Conservation (phyloP, 768 basidiomycete genomes). For the Lactarius hengduanensis region DNA sequence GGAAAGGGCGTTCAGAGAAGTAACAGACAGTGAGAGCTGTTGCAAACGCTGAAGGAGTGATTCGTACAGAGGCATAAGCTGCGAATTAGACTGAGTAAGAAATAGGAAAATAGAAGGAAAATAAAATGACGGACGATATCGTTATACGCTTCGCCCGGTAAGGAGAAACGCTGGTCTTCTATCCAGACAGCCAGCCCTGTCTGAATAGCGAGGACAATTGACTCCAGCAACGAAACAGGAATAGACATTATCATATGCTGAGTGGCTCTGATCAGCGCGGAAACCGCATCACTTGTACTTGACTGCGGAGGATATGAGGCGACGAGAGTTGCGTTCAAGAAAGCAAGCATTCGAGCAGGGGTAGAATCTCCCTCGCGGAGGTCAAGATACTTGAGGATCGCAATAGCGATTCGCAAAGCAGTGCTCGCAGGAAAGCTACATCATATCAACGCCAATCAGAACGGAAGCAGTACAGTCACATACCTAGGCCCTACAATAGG, state of each 20-base stretch:
- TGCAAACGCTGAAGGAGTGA: slow-evolving; percentile 15
- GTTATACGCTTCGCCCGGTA: slow-evolving; percentile 15
- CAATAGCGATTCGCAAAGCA: slow-evolving; percentile 13
- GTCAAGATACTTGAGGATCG: slow-evolving; percentile 12
- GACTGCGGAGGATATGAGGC: slow-evolving; percentile 19
- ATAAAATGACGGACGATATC: slow-evolving; percentile 8
- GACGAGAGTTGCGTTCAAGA: not conserved
- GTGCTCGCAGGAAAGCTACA: slow-evolving; percentile 15
- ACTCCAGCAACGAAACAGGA: slow-evolving; percentile 7
- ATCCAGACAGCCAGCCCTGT: slow-evolving; percentile 20
- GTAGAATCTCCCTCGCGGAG: slow-evolving; percentile 1
- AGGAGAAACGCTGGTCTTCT: slow-evolving; percentile 12
- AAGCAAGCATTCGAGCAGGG: slow-evolving; percentile 1
- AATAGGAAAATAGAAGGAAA: not conserved
- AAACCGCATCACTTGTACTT: not conserved
- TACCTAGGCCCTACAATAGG: slow-evolving; percentile 14
- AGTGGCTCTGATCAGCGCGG: slow-evolving; percentile 1
- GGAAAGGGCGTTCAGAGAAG: slow-evolving; percentile 13
- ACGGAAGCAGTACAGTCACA: not conserved
- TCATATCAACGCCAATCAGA: not conserved
- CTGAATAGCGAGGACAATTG: slow-evolving; percentile 5
- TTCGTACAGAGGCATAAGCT: slow-evolving; percentile 21
- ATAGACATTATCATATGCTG: slow-evolving; percentile 5
- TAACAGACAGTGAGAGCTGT: not conserved
- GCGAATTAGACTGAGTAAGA: not conserved